phyloP scores from a whole-genome alignment of 148 eudicot genomes.

The Cornus controversa region DNA sequence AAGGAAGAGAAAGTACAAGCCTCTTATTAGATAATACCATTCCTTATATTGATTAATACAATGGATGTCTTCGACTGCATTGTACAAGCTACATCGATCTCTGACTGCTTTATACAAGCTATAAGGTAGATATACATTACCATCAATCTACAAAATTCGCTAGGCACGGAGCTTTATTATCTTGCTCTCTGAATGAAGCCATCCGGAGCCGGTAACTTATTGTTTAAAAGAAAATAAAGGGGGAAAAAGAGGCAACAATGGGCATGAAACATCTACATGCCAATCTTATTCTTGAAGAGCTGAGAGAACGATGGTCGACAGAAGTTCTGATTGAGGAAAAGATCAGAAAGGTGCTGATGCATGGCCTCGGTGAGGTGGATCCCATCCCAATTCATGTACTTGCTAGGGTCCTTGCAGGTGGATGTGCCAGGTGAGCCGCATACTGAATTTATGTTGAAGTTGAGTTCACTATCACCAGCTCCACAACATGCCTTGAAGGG shows the following conservation, averaged over 20 bases:
- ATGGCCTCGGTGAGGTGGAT: conserved; percentile 32
- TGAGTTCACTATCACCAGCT: conserved; percentile 2
- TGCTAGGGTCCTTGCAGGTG: conserved; percentile 17
- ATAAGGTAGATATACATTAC: neutral
- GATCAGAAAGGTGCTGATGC: conserved; percentile 21
- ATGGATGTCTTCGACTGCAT: neutral
- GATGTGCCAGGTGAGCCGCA: conserved; percentile 28
- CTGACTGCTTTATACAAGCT: neutral
- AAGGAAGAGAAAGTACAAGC: too few relatives aligned
- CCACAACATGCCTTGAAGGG: conserved; percentile 34
- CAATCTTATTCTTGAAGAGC: conserved; percentile 11
- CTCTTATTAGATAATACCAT: too few relatives aligned
- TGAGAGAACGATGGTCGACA: conserved; percentile 28
- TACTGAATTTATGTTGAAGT: conserved; percentile 9
- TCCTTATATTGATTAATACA: neutral
- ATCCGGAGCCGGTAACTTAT: neutral
- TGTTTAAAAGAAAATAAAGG: too few relatives aligned
- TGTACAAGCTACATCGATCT: neutral
- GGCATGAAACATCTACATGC: neutral
- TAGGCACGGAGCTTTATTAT: neutral
- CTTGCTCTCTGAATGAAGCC: neutral
- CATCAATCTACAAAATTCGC: neutral
- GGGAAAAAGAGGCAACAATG: neutral
- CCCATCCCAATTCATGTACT: conserved; percentile 33
- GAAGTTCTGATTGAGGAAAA: conserved; percentile 31